Evolutionary conservation across 805 yeast species (phyloP).

Genomic region (Blastobotrys muscicola): DNA sequence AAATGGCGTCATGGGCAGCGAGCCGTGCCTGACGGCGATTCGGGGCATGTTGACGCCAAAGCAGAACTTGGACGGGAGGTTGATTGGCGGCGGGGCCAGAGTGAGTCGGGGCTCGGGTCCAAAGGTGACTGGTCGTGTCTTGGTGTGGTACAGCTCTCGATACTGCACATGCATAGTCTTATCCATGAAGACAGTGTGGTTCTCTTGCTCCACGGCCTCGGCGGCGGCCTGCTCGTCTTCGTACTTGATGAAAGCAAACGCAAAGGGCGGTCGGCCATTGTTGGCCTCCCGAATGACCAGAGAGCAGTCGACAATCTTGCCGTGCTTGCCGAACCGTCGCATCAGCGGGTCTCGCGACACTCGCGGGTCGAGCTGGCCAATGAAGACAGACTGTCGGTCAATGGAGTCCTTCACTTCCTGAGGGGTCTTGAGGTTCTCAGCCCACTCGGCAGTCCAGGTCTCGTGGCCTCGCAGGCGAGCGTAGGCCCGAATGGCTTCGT

Average conservation of each 20-base stretch:
- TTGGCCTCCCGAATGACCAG: conserved; percentile 21
- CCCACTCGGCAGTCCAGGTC: conserved; percentile 69
- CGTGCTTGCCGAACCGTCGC: conserved; percentile 58
- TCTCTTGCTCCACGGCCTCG: conserved; percentile 61
- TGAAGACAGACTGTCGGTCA: conserved; percentile 66
- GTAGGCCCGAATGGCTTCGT: conserved; percentile 80
- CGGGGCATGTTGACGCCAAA: neutral
- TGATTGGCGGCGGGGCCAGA: conserved; percentile 78
- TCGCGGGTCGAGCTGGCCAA: conserved; percentile 56
- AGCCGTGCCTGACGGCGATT: neutral
- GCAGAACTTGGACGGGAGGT: conserved; percentile 27
- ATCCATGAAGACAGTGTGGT: conserved; percentile 64
- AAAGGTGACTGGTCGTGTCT: conserved; percentile 3
- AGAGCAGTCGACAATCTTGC: conserved; percentile 45
- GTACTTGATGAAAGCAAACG: conserved; percentile 66
- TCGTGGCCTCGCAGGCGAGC: conserved; percentile 32
- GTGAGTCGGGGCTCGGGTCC: conserved; percentile 34
- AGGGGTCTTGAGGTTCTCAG: conserved; percentile 50
- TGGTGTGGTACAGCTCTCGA: conserved; percentile 44
- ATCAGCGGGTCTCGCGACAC: conserved; percentile 47
- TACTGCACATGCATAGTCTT: conserved; percentile 81
- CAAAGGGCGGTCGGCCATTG: conserved; percentile 20
- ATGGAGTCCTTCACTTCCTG: conserved; percentile 35
- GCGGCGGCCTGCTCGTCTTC: conserved; percentile 66
- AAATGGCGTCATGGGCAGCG: neutral